Base-by-base conservation (phyloP, 352 stramenopile species). In the Phytophthora pistaciae region DNA sequence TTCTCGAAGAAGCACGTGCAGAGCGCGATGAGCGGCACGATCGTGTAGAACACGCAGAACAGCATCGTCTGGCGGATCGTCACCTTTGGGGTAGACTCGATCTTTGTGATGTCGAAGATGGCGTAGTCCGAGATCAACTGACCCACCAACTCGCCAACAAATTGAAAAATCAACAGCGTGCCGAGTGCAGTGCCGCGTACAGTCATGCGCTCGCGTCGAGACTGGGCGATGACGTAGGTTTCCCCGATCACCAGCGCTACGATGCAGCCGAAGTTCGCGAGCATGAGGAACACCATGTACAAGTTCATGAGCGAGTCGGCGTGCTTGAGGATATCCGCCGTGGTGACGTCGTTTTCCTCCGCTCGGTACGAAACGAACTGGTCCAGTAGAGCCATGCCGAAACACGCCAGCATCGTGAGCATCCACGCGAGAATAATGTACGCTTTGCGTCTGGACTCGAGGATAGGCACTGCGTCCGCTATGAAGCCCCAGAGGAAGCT, bases 401-500 rank as follows among this genome's bases (percentile, higher is more conserved):
- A 75, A 49, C 80, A 80, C 46, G 68, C 67, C 3, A 82, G 7
- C 57, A 75, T 74, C 3, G 77, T 77, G 25, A 76, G 31, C 25
- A 76, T 62, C 79, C 79, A 80, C n/a, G 85, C 89, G 16, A 90
- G 53, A 21, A 92, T 79, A 68, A 96, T 93, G 69, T 97, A 97
- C 4, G 90, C 74, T 66, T 95, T 95, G 21, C 90, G 78, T 29
- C 84, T 82, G 18, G 85, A 89, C 25, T 82, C 84, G 29, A 82
- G 70, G 58, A 97, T 91, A 3, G 91, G 91, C 27, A 91, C 83
- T 21, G 78, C 88, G 64, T 97, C 91, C 40, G 78, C 88, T 4
- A 96, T 56, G 48, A 96, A 82, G 44, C 90, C 93, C 62, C 94
- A 86, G 18, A 96, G 42, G 25, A 97, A 87, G 66, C 92, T 95